Base-by-base conservation (phyloP, 257 asterid species). In the Petrea volubilis region DNA sequence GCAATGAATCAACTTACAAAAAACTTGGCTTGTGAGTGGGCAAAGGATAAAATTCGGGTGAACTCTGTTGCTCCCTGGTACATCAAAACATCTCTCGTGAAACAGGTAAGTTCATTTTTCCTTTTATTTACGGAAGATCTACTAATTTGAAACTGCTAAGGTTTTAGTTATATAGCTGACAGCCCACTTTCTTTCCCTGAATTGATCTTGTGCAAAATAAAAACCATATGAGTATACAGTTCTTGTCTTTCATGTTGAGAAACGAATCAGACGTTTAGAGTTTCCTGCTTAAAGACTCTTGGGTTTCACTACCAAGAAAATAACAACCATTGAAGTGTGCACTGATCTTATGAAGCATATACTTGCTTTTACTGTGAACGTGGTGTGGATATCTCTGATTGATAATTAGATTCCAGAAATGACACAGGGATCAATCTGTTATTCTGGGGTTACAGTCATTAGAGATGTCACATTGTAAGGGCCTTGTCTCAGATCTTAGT, bases 11-110 rank as follows among this genome's bases (percentile, higher is more conserved):
- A 95, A 70, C 98, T 95, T 40, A 85, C 98, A 13, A 87, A 67
- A 66, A 92, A 95, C 78, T 73, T 95, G 85, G 94, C 99, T 14
- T 92, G 99, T 72, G 99, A 95, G 78, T 95, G 98, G 99, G 99
- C 94, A 46, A 87, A 88, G 78, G 98, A 95, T 76, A 78, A 74
- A 71, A 90, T 95, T 77, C 93, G 98, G 71, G 96, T 95, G 74
- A 95, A 95, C 75, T 75, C 78, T 59, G 96, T 95, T 68, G 97
- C 99, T 23, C 99, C 99, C 4, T 88, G 97, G 97, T 95, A 90
- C 67, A 92, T 88, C 89, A 90, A 66, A 71, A 94, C 99, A 67
- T 77, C 99, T 20, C 87, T 92, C 27, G 96, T 88, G 65, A 83
- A 88, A 82, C 49, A 60, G 49, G 99, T 95, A 88, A 83, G 90